Percentiles rank a stretch among this genome's conserved stretches.
phyloP scores from a whole-genome alignment of 768 basidiomycete genomes.

The Daedaleopsis nitida region DNA sequence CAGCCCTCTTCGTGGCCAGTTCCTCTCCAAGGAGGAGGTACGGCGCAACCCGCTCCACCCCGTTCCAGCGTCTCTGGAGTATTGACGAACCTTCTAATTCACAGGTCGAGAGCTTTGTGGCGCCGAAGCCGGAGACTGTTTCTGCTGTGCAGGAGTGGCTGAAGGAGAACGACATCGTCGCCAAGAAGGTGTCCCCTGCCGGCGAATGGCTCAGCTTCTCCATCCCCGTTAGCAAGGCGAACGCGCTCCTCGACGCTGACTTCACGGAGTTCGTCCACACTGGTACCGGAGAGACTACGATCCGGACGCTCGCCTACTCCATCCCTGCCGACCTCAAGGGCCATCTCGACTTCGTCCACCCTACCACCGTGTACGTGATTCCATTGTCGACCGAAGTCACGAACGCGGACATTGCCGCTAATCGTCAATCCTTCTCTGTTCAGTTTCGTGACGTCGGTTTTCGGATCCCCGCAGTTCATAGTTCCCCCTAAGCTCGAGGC shows the following conservation, averaged over 20 bases:
- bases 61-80: background rate
- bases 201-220: constrained; percentile 39
- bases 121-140: constrained; percentile 29
- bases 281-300: constrained; percentile 27
- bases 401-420: background rate
- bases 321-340: constrained; percentile 34
- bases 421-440: constrained; percentile 31
- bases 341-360: constrained; percentile 36
- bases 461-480: constrained; percentile 4
- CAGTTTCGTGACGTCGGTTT: constrained; percentile 39
- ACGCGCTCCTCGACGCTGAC: constrained; percentile 36
- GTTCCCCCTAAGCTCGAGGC: constrained; percentile 20
- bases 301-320: constrained; percentile 42
- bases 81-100: background rate
- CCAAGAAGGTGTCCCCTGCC: constrained; percentile 27
- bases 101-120: constrained; percentile 30
- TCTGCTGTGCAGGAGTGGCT: constrained; percentile 32
- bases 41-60: background rate
- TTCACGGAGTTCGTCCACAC: constrained; percentile 37
- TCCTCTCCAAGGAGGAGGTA: constrained; percentile 42
- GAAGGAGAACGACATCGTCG: constrained; percentile 28
- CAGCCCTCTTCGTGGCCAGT: constrained; percentile 39
- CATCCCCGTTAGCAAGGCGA: constrained; percentile 37
- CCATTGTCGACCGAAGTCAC: background rate
- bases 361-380: constrained; percentile 28